A percentile compares a stretch with the other conserved stretches of the same genome.
These are phyloP conservation scores for Cymbidium sinense DNA, from an alignment of 106 monocot species.

Conservation along the genomic window DNA sequence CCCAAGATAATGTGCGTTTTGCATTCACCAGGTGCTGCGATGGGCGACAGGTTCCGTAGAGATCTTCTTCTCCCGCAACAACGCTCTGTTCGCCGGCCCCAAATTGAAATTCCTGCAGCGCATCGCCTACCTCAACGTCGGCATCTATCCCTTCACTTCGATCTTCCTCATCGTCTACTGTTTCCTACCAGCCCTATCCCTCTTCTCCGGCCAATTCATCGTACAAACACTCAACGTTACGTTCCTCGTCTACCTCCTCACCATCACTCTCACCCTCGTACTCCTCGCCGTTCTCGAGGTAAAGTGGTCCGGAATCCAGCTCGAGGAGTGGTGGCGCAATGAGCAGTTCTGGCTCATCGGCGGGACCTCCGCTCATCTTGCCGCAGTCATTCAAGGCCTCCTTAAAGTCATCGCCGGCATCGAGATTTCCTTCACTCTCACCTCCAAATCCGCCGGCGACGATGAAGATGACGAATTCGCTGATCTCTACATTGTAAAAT, in stretches of 20 bases:
- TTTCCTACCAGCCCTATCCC: constrained; percentile 73
- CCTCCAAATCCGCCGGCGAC: constrained; percentile 84
- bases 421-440: constrained; percentile 98
- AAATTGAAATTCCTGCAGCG: constrained; percentile 62
- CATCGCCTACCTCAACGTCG: constrained; percentile 85
- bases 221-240: constrained; percentile 49
- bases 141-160: constrained; percentile 79
- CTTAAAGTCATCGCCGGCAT: constrained; percentile 89
- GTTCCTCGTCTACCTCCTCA: constrained; percentile 58
- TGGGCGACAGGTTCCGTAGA: constrained; percentile 85
- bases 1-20: too few species aligned
- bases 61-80: constrained; percentile 84
- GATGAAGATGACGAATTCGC: constrained; percentile 89
- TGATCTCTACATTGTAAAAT: constrained; percentile 89
- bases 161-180: constrained; percentile 80
- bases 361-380: constrained; percentile 72
- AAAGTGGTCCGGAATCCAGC: constrained; percentile 64
- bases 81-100: constrained; percentile 55
- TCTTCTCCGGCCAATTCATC: constrained; percentile 78
- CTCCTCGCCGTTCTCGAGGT: constrained; percentile 61
- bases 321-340: constrained; percentile 82
- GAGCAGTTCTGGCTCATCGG: constrained; percentile 98
- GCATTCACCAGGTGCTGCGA: constrained; percentile 67
- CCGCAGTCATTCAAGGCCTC: constrained; percentile 63
- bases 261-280: constrained; percentile 46